Percentiles rank a stretch among this genome's conserved stretches.
These are phyloP conservation scores for Ramularia endophylla DNA, from an alignment of 2,329 filamentous ascomycete species.

Conservation along the genomic window DNA sequence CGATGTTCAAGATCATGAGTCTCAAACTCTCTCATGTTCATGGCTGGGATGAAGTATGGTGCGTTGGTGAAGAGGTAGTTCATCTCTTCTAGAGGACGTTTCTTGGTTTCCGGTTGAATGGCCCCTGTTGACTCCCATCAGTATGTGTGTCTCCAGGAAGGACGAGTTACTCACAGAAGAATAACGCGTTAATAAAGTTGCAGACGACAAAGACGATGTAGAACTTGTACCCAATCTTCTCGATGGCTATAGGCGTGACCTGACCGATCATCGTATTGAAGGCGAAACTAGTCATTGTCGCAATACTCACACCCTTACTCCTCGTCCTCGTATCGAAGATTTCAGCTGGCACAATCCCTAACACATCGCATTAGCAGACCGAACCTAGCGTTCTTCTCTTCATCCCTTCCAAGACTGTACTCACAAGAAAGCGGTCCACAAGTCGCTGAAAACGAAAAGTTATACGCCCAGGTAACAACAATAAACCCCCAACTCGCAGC, in stretches of 20 bases:
- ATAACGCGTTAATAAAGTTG: constrained; percentile 62
- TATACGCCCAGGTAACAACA: constrained; percentile 71
- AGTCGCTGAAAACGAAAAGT: constrained; percentile 67
- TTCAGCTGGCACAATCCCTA: constrained; percentile 33
- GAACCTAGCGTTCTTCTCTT: too few species aligned
- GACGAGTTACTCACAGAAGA: constrained; percentile 49
- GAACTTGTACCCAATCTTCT: constrained; percentile 48
- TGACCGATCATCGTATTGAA: constrained; percentile 74
- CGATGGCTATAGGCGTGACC: constrained; percentile 57
- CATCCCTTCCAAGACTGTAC: too few species aligned
- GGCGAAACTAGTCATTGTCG: constrained; percentile 63
- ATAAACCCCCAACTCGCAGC: constrained; percentile 69
- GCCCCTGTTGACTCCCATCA: constrained; percentile 32
- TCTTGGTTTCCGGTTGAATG: constrained; percentile 60
- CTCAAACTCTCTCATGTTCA: constrained; percentile 49
- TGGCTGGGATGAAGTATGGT: constrained; percentile 56
- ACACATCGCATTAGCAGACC: constrained; percentile 3
- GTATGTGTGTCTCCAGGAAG: neutral
- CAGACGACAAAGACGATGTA: constrained; percentile 61
- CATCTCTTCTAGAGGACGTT: constrained; percentile 62
- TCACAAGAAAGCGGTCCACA: constrained; percentile 60
- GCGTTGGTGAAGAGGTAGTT: constrained; percentile 56
- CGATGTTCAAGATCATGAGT: constrained; percentile 55
- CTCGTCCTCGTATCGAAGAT: constrained; percentile 68
- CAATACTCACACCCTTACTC: constrained; percentile 67